phyloP scores from a whole-genome alignment of 2,329 filamentous ascomycete genomes.

The Nigrospora sphaerica region DNA sequence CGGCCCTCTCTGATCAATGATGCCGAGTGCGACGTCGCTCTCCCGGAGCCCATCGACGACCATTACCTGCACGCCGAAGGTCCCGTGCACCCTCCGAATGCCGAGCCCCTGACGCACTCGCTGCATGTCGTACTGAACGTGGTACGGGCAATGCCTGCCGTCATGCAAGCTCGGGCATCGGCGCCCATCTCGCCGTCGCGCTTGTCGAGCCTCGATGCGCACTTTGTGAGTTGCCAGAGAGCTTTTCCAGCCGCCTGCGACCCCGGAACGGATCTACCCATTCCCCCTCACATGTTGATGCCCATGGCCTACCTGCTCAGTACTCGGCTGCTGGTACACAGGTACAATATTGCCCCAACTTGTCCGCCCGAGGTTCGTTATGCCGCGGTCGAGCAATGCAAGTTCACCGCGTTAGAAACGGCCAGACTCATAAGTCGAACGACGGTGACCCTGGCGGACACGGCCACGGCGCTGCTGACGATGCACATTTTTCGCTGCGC shows the following conservation, averaged over 20 bases:
- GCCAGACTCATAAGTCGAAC: conserved; percentile 65
- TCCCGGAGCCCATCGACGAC: conserved; percentile 77
- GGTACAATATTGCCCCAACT: conserved; percentile 75
- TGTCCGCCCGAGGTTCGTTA: conserved; percentile 60
- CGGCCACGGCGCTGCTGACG: conserved; percentile 68
- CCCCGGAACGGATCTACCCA: conserved; percentile 53
- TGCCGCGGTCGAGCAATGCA: conserved; percentile 71
- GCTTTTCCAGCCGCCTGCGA: conserved; percentile 72
- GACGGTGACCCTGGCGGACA: conserved; percentile 53
- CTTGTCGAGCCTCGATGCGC: conserved; percentile 71
- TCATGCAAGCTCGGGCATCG: conserved; percentile 65
- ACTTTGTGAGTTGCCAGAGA: conserved; percentile 69
- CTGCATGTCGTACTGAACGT: conserved; percentile 77
- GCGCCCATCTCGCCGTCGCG: conserved; percentile 58
- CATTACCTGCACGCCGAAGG: conserved; percentile 60
- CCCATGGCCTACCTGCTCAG: conserved; percentile 76
- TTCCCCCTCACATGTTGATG: conserved; percentile 68
- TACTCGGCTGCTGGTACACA: conserved; percentile 76
- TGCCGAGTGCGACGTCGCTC: conserved; percentile 74
- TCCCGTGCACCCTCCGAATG: conserved; percentile 42
- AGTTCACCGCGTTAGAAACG: conserved; percentile 69
- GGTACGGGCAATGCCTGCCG: conserved; percentile 66
- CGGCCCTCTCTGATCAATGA: conserved; percentile 80
- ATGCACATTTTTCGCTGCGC: conserved; percentile 83
- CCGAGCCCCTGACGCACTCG: conserved; percentile 56